Conservation (phyloP, 208 protist species). For the Pavlovales sp. region DNA sequence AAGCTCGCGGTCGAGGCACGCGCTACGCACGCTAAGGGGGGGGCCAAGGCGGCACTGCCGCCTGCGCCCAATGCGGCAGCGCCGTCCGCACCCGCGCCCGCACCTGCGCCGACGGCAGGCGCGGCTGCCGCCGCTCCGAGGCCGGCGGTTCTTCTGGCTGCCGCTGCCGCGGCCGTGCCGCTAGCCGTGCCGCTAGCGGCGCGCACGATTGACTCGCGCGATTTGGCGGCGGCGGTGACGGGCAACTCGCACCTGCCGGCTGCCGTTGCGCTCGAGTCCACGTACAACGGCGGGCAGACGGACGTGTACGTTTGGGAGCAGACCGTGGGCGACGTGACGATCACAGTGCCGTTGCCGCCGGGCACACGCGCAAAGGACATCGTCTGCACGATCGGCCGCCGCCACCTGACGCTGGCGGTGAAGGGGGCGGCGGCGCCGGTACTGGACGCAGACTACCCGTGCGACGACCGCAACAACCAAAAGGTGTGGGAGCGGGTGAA, state of each 20-base stretch:
- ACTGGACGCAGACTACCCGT: conserved; percentile 15
- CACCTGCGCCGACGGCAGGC: not conserved
- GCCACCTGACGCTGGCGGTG: not conserved
- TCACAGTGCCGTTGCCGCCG: not conserved
- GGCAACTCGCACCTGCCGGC: no score
- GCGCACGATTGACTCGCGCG: not conserved
- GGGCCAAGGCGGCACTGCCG: not conserved
- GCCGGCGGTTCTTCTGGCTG: no score
- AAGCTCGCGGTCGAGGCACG: not conserved
- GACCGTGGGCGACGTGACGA: conserved; percentile 20
- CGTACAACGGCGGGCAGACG: conserved; percentile 26
- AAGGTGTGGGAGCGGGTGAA: conserved; percentile 27
- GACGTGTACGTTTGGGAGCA: conserved; percentile 26
- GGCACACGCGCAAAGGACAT: conserved; percentile 20
- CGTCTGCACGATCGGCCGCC: not conserved
- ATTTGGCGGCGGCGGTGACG: not conserved
- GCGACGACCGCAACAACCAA: conserved; percentile 20
- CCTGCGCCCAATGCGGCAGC: not conserved
- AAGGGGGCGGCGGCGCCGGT: not conserved
- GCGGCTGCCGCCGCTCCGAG: not conserved
- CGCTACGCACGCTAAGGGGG: not conserved
- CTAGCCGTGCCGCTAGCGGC: not conserved
- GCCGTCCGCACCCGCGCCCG: not conserved
- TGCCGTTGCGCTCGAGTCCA: not conserved
- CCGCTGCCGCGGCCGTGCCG: no score